These are phyloP conservation scores for Lentinula detonsa DNA, from an alignment of 768 basidiomycete species.

Conservation along the genomic window DNA sequence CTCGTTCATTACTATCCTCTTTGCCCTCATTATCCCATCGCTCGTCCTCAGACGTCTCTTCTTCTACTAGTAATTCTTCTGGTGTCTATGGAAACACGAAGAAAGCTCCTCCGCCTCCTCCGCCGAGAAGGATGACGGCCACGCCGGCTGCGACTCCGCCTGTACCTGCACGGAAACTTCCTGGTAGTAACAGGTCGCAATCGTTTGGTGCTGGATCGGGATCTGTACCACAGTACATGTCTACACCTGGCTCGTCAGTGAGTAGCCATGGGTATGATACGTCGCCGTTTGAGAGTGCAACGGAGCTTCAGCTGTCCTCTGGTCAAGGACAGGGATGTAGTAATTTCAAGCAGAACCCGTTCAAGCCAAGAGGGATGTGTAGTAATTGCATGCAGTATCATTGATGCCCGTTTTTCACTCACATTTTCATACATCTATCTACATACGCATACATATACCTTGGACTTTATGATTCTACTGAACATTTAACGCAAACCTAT, in stretches of 20 bases:
- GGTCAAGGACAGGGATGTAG: constrained; percentile 25
- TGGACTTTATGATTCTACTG: neutral
- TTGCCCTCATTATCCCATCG: constrained; percentile 9
- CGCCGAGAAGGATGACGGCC: constrained; percentile 37
- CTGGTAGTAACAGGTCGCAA: constrained; percentile 11
- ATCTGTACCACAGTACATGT: neutral
- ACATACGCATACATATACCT: neutral
- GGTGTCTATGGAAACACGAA: constrained; percentile 21
- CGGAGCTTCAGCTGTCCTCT: constrained; percentile 31
- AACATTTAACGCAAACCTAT: no score
- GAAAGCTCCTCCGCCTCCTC: constrained; percentile 60
- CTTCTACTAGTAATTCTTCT: neutral
- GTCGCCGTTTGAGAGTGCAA: constrained; percentile 64
- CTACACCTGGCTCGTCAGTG: constrained; percentile 26
- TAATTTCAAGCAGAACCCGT: constrained; percentile 61
- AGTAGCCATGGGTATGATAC: constrained; percentile 33
- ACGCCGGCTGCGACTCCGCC: constrained; percentile 32
- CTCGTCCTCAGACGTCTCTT: constrained; percentile 9
- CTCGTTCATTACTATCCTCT: neutral
- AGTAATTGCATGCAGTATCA: constrained; percentile 61
- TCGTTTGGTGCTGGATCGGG: constrained; percentile 6
- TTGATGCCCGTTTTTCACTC: constrained; percentile 5
- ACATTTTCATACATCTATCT: no score
- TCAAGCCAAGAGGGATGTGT: constrained; percentile 61
- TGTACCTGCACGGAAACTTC: constrained; percentile 38